These are phyloP conservation scores for Auriscalpium orientale DNA, from an alignment of 768 basidiomycete species.

Conservation along the genomic window DNA sequence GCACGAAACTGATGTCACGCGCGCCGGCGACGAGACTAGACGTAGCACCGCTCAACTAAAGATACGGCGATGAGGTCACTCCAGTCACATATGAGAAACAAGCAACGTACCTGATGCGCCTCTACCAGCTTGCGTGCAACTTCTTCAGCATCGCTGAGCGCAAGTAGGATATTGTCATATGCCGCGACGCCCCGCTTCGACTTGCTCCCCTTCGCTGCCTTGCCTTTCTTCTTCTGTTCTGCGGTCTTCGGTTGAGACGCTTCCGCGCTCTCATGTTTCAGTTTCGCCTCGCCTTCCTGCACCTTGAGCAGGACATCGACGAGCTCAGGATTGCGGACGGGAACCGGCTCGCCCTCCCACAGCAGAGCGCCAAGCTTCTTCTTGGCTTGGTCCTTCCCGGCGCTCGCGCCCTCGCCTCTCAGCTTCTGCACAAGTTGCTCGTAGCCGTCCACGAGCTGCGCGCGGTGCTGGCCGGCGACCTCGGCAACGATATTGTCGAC, in stretches of 20 bases:
- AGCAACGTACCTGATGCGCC: conserved; percentile 62
- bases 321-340: conserved; percentile 84
- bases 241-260: conserved; percentile 20
- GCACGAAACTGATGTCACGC: conserved; percentile 77
- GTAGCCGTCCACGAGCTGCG: conserved; percentile 57
- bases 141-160: conserved; percentile 85
- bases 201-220: conserved; percentile 28
- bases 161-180: conserved; percentile 78
- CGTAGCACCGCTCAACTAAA: conserved; percentile 35
- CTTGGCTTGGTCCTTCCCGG: conserved; percentile 31
- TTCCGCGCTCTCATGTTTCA: conserved; percentile 33
- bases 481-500: conserved; percentile 67
- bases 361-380: conserved; percentile 51
- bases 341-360: conserved; percentile 82
- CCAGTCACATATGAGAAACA: neutral
- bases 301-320: conserved; percentile 82
- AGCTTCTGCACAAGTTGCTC: conserved; percentile 47
- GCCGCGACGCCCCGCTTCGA: conserved; percentile 77
- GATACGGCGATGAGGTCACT: neutral
- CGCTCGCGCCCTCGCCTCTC: conserved; percentile 33
- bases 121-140: conserved; percentile 75
- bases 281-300: conserved; percentile 62
- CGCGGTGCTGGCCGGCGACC: conserved; percentile 47
- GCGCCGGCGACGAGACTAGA: conserved; percentile 34
- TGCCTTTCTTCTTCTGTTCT: conserved; percentile 29